These are phyloP conservation scores for Lachancea lanzarotensis DNA, from an alignment of 805 yeast species.

Conservation along the genomic window DNA sequence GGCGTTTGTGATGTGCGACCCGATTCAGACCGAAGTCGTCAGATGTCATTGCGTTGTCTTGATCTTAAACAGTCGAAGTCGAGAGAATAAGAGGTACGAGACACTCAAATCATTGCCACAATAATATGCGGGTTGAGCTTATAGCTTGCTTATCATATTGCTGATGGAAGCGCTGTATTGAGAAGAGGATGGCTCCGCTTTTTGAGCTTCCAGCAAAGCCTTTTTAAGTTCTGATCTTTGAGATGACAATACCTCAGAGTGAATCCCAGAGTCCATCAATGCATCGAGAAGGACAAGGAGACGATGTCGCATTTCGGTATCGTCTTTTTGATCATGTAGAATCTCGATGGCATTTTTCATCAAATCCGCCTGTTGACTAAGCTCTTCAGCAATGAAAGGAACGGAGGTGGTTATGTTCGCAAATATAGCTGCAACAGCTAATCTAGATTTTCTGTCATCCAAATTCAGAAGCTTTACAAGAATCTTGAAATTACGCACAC, in stretches of 20 bases:
- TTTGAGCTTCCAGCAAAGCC: background rate
- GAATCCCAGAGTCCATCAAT: constrained; percentile 8
- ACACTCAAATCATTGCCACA: no score
- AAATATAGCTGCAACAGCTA: constrained; percentile 35
- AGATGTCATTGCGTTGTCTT: no score
- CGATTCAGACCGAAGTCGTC: no score
- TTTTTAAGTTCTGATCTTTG: background rate
- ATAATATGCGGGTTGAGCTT: no score
- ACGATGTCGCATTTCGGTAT: constrained; percentile 30
- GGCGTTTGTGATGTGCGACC: no score
- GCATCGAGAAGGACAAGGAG: constrained; percentile 30
- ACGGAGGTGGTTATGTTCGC: constrained; percentile 32
- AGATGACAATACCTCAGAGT: background rate
- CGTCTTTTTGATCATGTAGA: constrained; percentile 25
- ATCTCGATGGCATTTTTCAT: constrained; percentile 22
- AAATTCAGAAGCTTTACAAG: constrained; percentile 37
- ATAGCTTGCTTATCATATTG: background rate
- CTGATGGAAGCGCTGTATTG: background rate
- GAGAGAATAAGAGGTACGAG: no score
- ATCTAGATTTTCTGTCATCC: constrained; percentile 37
- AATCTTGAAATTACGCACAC: constrained; percentile 37
- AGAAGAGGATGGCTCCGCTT: background rate
- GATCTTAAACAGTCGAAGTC: no score
- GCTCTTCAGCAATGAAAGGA: constrained; percentile 32
- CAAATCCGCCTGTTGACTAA: constrained; percentile 23